phyloP scores from a whole-genome alignment of 2,329 filamentous ascomycete species.

The Colletotrichum scovillei region DNA sequence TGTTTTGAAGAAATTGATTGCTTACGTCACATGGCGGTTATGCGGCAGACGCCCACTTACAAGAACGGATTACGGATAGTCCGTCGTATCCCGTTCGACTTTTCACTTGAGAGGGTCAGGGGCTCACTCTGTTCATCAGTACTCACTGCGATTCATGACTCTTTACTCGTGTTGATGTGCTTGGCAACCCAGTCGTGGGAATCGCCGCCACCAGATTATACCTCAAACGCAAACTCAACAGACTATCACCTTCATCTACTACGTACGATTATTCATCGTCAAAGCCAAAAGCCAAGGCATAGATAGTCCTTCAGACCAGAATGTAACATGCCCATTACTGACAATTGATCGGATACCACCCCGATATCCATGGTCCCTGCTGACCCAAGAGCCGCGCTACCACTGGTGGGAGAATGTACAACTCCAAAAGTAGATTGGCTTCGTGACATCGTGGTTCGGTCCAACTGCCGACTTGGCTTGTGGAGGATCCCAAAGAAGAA shows the following conservation, averaged over 20 bases:
- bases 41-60: background rate
- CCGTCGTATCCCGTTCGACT: background rate
- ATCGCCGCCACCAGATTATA: background rate
- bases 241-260: background rate
- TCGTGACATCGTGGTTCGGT: slow-evolving; percentile 17
- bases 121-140: background rate
- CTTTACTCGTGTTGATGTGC: background rate
- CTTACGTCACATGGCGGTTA: slow-evolving; percentile 5
- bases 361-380: background rate
- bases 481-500: background rate
- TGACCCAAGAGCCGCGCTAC: background rate
- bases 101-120: background rate
- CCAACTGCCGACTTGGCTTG: slow-evolving; percentile 20
- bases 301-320: background rate
- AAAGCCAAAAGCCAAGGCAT: no score
- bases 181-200: background rate
- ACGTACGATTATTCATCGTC: background rate
- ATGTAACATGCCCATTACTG: background rate
- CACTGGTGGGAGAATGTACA: slow-evolving; percentile 17
- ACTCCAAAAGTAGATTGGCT: background rate
- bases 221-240: background rate
- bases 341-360: background rate
- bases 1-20: slow-evolving; percentile 8
- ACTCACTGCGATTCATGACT: background rate
- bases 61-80: background rate